Conservation (phyloP, 208 protist genomes). For the Acanthamoeba lenticulata region DNA sequence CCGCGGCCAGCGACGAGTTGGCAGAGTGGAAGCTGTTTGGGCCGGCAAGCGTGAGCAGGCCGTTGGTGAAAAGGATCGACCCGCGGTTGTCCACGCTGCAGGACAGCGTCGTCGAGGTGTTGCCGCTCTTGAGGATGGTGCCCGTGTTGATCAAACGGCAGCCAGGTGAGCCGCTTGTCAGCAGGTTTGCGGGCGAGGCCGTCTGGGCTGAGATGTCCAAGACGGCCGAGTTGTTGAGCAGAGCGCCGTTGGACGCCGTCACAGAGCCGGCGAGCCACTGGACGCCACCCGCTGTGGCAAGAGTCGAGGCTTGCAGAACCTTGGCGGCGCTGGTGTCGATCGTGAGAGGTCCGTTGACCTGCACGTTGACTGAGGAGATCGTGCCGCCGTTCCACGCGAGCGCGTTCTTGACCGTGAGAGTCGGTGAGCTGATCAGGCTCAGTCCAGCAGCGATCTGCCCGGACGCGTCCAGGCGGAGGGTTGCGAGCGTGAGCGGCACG, state of each 20-base stretch:
- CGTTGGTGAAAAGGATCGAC: not conserved
- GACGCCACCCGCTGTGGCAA: not conserved
- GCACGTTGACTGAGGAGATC: not conserved
- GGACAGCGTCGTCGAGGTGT: not conserved
- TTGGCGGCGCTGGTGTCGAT: conserved; percentile 18
- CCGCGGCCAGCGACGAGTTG: not conserved
- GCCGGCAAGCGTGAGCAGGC: conserved; percentile 15
- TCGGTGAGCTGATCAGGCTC: not conserved
- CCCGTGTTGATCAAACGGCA: conserved; percentile 14
- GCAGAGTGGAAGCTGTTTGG: not conserved
- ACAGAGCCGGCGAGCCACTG: conserved; percentile 10
- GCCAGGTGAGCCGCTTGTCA: not conserved
- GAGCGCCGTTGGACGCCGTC: not conserved
- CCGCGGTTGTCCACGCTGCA: conserved; percentile 35
- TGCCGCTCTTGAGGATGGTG: conserved; percentile 30
- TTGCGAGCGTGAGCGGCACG: not conserved
- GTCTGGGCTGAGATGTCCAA: not conserved
- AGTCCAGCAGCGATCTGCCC: not conserved
- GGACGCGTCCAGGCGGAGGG: not conserved
- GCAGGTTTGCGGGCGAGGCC: not conserved
- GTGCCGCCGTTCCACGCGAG: conserved; percentile 37
- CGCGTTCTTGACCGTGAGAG: not conserved
- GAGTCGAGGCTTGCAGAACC: not conserved
- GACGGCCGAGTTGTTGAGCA: not conserved
- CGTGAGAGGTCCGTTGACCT: not conserved